phyloP scores from a whole-genome alignment of 345 rosid genomes.

The Salix caprea region DNA sequence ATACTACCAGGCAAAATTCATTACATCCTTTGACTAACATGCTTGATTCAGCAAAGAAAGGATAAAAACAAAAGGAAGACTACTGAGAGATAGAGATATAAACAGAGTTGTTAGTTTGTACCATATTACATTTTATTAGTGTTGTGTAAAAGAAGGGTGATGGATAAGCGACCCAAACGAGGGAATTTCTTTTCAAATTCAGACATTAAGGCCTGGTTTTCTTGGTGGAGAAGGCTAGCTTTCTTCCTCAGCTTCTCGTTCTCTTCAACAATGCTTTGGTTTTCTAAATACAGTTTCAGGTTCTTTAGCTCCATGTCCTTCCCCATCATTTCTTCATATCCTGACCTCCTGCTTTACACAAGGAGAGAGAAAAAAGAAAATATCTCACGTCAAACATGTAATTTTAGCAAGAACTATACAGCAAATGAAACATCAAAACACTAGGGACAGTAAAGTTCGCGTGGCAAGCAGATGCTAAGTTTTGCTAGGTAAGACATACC shows the following conservation, averaged over 20 bases:
- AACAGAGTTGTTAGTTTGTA: background rate
- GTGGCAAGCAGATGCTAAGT: background rate
- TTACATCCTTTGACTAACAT: slow-evolving; percentile 7
- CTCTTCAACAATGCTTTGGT: slow-evolving; percentile 54
- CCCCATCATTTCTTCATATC: slow-evolving; percentile 20
- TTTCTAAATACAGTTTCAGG: slow-evolving; percentile 59
- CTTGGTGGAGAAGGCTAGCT: slow-evolving; percentile 50
- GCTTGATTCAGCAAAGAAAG: background rate
- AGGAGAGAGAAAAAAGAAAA: no score
- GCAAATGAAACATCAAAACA: background rate
- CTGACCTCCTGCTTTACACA: slow-evolving; percentile 20
- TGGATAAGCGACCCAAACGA: slow-evolving; percentile 25
- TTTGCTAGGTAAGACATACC: slow-evolving; percentile 19
- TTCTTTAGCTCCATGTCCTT: slow-evolving; percentile 48
- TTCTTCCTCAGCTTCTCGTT: slow-evolving; percentile 55
- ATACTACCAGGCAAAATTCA: background rate
- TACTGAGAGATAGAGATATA: background rate
- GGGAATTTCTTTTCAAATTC: slow-evolving; percentile 46
- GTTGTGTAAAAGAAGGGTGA: slow-evolving; percentile 23
- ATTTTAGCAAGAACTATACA: background rate
- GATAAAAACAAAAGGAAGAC: background rate
- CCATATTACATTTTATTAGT: background rate
- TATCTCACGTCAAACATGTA: background rate
- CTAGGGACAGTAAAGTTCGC: background rate
- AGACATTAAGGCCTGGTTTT: slow-evolving; percentile 45